Evolutionary conservation across 257 asterid species (phyloP), one percentile per base, ranked within the genome.

Genomic region (Fraxinus excelsior): DNA sequence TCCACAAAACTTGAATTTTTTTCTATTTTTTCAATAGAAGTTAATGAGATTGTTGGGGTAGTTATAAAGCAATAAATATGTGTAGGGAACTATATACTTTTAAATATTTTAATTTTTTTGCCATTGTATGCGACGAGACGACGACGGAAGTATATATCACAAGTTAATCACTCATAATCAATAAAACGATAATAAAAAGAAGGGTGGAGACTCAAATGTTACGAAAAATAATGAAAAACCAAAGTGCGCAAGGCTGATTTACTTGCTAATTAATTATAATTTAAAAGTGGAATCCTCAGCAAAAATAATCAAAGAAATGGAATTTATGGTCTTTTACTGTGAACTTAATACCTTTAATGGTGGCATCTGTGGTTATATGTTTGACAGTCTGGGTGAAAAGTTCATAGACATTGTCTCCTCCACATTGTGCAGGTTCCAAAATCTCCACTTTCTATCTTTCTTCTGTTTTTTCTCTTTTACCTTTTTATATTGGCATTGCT

Each of bases 1-100:
- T 76, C 75, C 71, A 76, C 69, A 34, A 49, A 70, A 76, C 74
- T 75, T 28, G 56, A 23, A 60, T 6, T 78, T 25, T 58, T 53
- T 34, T 6, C 31, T 56, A 7, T 49, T 76, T 35, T 53, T 80
- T n/a, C 58, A 8, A 37, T 64, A 70, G 71, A 73, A 77, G 19
- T 62, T 62, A 62, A 62, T 62, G 68, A 35, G 19, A 62, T 62
- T 62, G 68, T 62, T 62, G 32, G 68, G 68, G 68, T 62, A 62
- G 68, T n/a, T 60, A 35, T 12, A 4, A 18, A 2, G n/a, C 32
- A 23, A 62, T 62, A 62, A 62, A 62, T 62, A 26, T 11, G 5
- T 62, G 68, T 2, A 23, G 68, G n/a, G 34, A 19, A 23, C 67
- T 37, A 37, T 37, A 37, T 37, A 37, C 42, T 37, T 37, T 7